Conservation (phyloP, 257 asterid genomes). For the Lithospermum erythrorhizon region DNA sequence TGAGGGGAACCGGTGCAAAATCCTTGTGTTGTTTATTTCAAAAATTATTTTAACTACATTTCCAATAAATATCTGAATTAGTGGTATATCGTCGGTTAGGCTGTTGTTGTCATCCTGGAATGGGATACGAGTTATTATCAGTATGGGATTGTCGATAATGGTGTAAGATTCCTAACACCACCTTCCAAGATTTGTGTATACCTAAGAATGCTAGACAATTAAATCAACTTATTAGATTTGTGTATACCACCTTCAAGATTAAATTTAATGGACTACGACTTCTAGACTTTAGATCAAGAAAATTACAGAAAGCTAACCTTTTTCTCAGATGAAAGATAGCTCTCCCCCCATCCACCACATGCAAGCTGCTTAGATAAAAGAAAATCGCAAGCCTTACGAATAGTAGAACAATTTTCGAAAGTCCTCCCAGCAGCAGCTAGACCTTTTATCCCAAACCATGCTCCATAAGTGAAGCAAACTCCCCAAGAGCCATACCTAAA, state of each 20-base stretch:
- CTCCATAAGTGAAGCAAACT: slow-evolving; percentile 88
- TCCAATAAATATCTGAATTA: too few relatives aligned
- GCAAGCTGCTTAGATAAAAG: slow-evolving; percentile 80
- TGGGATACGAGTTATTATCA: too few relatives aligned
- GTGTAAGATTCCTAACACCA: too few relatives aligned
- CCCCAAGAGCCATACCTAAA: slow-evolving; percentile 99
- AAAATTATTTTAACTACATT: too few relatives aligned
- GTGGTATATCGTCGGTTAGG: too few relatives aligned
- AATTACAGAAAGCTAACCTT: slow-evolving; percentile 34
- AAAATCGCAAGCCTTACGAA: slow-evolving; percentile 84
- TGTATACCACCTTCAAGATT: slow-evolving; percentile 33
- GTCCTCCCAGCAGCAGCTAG: slow-evolving; percentile 75
- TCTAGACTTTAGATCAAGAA: too few relatives aligned
- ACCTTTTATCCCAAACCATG: slow-evolving; percentile 88
- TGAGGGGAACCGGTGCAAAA: too few relatives aligned
- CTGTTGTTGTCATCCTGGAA: too few relatives aligned
- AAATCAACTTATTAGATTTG: slow-evolving; percentile 36
- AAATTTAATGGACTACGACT: too few relatives aligned
- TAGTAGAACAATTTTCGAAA: slow-evolving; percentile 41
- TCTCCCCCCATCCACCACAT: slow-evolving; percentile 99
- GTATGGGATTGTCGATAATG: too few relatives aligned
- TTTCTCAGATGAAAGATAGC: slow-evolving; percentile 88
- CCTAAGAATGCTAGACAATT: neutral
- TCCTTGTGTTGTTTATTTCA: too few relatives aligned
- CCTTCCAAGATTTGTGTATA: too few relatives aligned